Conservation (phyloP, 345 rosid genomes). For the Eucalyptus tenuipes region DNA sequence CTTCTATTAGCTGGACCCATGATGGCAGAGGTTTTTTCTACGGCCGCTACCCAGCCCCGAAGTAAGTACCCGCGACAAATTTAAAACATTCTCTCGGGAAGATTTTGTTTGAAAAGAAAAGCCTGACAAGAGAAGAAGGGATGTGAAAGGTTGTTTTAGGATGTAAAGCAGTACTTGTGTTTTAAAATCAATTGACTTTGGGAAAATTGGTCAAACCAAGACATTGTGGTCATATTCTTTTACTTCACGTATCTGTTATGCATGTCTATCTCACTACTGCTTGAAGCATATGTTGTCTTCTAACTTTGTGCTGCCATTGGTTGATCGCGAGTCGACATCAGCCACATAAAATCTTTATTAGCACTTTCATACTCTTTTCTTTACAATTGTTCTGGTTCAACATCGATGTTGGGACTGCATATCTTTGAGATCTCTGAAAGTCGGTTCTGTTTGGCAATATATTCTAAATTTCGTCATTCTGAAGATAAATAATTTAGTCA, state of each 20-base stretch:
- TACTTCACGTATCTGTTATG: background rate
- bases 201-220: background rate
- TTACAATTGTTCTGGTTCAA: background rate
- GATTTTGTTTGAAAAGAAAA: background rate
- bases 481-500: background rate
- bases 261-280: background rate
- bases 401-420: background rate
- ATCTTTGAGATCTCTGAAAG: background rate
- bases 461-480: background rate
- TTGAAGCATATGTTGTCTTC: background rate
- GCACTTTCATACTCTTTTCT: background rate
- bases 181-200: background rate
- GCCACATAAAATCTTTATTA: background rate
- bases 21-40: conserved; percentile 87
- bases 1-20: conserved; percentile 80
- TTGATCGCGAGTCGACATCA: background rate
- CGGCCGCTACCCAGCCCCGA: conserved; percentile 77
- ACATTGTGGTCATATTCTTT: background rate
- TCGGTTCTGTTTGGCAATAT: background rate
- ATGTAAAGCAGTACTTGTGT: background rate
- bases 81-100: background rate
- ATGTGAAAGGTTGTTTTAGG: background rate
- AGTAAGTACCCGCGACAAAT: conserved; percentile 22
- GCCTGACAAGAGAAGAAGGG: background rate
- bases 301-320: background rate